These are phyloP conservation scores for Thalassiosira hispida DNA, from an alignment of 352 stramenopile species.

Conservation along the genomic window DNA sequence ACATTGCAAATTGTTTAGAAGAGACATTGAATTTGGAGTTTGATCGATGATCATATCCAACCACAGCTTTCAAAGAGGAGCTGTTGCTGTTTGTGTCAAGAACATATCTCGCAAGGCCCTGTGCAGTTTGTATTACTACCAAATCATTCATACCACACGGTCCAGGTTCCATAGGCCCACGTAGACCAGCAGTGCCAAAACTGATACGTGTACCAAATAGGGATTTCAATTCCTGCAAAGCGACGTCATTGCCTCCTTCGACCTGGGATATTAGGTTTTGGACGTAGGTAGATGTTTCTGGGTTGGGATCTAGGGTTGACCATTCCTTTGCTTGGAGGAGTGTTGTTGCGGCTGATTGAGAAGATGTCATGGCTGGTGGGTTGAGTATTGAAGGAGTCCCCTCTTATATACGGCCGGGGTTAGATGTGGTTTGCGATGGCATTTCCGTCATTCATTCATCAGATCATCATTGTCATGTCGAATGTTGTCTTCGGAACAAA, in stretches of 20 bases:
- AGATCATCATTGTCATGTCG: too few species aligned
- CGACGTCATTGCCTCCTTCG: constrained; percentile 17
- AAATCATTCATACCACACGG: constrained; percentile 84
- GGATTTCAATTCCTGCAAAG: constrained; percentile 31
- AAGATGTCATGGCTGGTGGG: not conserved
- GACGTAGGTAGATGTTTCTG: constrained; percentile 57
- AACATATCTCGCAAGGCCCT: constrained; percentile 77
- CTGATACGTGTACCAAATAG: constrained; percentile 67
- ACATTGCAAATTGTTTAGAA: constrained; percentile 77
- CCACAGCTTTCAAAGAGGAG: constrained; percentile 51
- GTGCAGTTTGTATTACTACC: constrained; percentile 81
- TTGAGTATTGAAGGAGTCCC: constrained; percentile 1
- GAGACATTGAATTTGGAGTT: constrained; percentile 64
- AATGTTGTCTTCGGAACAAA: too few species aligned
- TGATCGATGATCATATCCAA: constrained; percentile 82
- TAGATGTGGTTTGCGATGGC: too few species aligned
- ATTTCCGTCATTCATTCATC: too few species aligned
- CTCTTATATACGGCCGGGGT: too few species aligned
- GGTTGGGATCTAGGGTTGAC: constrained; percentile 69
- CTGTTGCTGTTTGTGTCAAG: constrained; percentile 17
- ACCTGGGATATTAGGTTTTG: constrained; percentile 47
- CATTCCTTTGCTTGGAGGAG: constrained; percentile 61
- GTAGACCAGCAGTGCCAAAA: constrained; percentile 82
- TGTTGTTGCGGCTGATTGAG: constrained; percentile 1
- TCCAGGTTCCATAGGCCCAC: constrained; percentile 77